Conservation (phyloP, 768 basidiomycete species). For the Podaxis rugospora region DNA sequence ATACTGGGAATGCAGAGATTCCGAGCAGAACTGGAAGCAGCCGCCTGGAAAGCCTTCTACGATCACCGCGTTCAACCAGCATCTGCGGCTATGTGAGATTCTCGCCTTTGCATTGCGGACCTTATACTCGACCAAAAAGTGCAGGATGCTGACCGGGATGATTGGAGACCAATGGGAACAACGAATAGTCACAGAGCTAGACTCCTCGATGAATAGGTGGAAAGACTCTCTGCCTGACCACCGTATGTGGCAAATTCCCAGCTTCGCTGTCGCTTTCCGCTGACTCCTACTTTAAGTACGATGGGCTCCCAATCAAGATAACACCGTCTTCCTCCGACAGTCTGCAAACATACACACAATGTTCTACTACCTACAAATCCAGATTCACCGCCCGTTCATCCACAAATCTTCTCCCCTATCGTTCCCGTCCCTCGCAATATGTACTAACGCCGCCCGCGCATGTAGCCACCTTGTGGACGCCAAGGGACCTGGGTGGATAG, state of each 20-base stretch:
- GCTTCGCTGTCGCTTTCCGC: not conserved
- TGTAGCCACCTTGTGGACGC: constrained; percentile 65
- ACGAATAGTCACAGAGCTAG: constrained; percentile 54
- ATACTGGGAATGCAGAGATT: constrained; percentile 42
- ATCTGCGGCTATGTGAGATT: constrained; percentile 58
- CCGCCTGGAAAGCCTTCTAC: constrained; percentile 54
- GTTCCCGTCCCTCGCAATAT: constrained; percentile 61
- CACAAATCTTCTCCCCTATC: constrained; percentile 34
- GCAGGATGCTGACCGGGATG: constrained; percentile 29
- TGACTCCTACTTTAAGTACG: constrained; percentile 21
- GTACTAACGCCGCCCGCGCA: constrained; percentile 68
- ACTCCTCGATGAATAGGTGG: constrained; percentile 61
- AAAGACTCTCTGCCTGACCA: constrained; percentile 55
- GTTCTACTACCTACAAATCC: constrained; percentile 54
- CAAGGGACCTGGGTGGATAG: constrained; percentile 31
- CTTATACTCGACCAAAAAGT: constrained; percentile 43
- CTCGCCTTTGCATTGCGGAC: constrained; percentile 59
- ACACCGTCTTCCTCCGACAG: constrained; percentile 41
- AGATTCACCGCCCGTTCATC: constrained; percentile 70
- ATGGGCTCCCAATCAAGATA: constrained; percentile 32
- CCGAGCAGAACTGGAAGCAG: constrained; percentile 52
- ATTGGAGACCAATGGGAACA: constrained; percentile 55
- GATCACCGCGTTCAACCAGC: constrained; percentile 47
- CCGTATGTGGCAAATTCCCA: constrained; percentile 27
- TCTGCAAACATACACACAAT: constrained; percentile 42